Conservation (phyloP, 2,329 filamentous ascomycete genomes). For the Aspergillus chevalieri region DNA sequence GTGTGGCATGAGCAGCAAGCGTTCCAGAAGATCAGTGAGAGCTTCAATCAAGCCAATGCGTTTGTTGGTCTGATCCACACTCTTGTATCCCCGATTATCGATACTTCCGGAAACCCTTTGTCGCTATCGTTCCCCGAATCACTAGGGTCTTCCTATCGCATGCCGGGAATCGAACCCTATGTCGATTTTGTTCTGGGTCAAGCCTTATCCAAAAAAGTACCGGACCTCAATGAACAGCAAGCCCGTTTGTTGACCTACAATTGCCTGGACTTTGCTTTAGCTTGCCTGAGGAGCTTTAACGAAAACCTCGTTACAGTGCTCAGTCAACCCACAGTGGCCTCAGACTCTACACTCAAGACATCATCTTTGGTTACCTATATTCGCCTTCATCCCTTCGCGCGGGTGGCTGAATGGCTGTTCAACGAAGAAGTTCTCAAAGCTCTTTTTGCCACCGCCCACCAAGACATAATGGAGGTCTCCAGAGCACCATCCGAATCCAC, state of each 20-base stretch:
- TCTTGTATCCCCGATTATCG: slow-evolving; percentile 56
- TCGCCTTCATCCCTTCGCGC: slow-evolving; percentile 81
- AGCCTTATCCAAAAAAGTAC: slow-evolving; percentile 63
- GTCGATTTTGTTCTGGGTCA: slow-evolving; percentile 83
- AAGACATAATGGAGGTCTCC: slow-evolving; percentile 66
- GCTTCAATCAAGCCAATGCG: slow-evolving; percentile 78
- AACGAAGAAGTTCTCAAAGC: slow-evolving; percentile 80
- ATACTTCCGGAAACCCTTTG: slow-evolving; percentile 56
- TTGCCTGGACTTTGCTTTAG: slow-evolving; percentile 76
- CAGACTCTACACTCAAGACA: slow-evolving; percentile 69
- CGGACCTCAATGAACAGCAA: slow-evolving; percentile 64
- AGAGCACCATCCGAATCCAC: slow-evolving; percentile 71
- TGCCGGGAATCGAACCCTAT: slow-evolving; percentile 84
- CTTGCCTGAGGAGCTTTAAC: slow-evolving; percentile 81
- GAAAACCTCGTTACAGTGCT: slow-evolving; percentile 84
- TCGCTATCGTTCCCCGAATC: slow-evolving; percentile 79
- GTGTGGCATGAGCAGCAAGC: slow-evolving; percentile 53
- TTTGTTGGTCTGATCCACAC: slow-evolving; percentile 72
- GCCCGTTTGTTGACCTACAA: slow-evolving; percentile 67
- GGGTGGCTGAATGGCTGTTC: slow-evolving; percentile 97
- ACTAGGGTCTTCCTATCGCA: slow-evolving; percentile 69
- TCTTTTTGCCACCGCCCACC: slow-evolving; percentile 71
- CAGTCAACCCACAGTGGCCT: slow-evolving; percentile 67
- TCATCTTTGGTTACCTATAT: slow-evolving; percentile 75
- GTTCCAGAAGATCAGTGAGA: slow-evolving; percentile 66